Base-by-base conservation (phyloP, 495 filamentous ascomycete species). In the Xylona heveae region DNA sequence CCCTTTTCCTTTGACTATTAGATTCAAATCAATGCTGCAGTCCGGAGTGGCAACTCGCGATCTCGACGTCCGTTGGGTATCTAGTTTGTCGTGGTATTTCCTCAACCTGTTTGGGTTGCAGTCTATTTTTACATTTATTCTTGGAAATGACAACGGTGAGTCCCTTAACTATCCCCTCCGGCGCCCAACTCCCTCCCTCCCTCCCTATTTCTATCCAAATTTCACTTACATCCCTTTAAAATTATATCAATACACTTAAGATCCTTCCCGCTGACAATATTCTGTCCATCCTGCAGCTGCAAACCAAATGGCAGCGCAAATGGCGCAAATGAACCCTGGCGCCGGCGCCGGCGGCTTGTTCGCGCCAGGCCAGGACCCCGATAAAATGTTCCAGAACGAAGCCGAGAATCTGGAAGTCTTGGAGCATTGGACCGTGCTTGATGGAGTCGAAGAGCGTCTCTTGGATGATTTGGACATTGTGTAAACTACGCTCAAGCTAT, bases 21-120 rank as follows among this genome's bases (percentile, higher is more conserved):
- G 90, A 47, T 97, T 97, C 62, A 97, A 97, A 62, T 83, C 79
- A 33, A 97, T 97, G 88, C 66, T 97, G 26, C 88, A 97, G 56
- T 82, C 84, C 7, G 88, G 90, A 40, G 82, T 97, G 19, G 79
- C 76, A 34, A 97, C 90, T 2, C 78, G 74, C 42, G 88, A 97
- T 51, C 70, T 97, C 56, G 90, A 95, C 51, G 88, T 92, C 6
- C 59, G 80, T 53, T 97, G 88, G 88, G 91, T 97, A 51, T 95
- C 88, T 1, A 88, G 78, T 46, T 70, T 97, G 44, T 93, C 83
- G 28, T 95, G 84, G 85, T 97, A 97, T 56, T 95, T 97, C 49
- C 57, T 97, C 31, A 93, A 88, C 43, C 68, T 95, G 39, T 92
- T 97, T 50, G 88, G 88, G 23, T 62, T 97, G 32, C 85, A 94